Base-by-base conservation (phyloP, 306 rosid species). In the Astragalus glycyphyllos region DNA sequence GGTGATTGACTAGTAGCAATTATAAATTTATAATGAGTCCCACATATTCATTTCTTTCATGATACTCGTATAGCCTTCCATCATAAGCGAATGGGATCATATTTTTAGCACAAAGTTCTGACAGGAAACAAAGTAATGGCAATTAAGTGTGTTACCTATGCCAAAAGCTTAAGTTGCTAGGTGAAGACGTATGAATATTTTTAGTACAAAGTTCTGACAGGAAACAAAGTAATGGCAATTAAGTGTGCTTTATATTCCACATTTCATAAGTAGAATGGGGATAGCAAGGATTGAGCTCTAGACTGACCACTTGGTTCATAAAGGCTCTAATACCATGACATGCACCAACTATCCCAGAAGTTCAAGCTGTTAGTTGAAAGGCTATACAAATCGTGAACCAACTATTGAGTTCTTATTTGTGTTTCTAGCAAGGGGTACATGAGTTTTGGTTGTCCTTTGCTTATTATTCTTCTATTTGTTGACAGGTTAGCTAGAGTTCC, bases 401-500 rank as follows among this genome's bases (percentile, higher is more conserved):
- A 62, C 45, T 41, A 62, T 7, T 23, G 38, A 5, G 54, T 20
- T 63, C 44, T 42, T 42, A 23, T 42, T 23, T 63, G 44, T 63
- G 23, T 63, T 44, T 63, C 54, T 42, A 11, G 26, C 37, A 20
- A 20, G 55, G 50, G 50, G 68, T 55, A 70, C 49, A 20, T 11
- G 57, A 48, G n/a, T 51, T 17, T 51, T 48, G 20, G 40, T 35
- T 64, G 46, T 63, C 68, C 63, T 53, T 54, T 59, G 59, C 79
- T 16, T 9, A 53, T 14, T 34, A 48, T 81, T 85, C 53, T 78
- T 70, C 64, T 49, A 69, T 76, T 58, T 81, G 59, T 73, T 81
- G 66, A 64, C 89, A 94, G 98, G 88, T 76, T 94, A 79, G 85
- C 86, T 55, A 94, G 89, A 73, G 92, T 87, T 23, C 97, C 98